phyloP scores from a whole-genome alignment of 2,329 filamentous ascomycete genomes.

The Colletotrichum godetiae region DNA sequence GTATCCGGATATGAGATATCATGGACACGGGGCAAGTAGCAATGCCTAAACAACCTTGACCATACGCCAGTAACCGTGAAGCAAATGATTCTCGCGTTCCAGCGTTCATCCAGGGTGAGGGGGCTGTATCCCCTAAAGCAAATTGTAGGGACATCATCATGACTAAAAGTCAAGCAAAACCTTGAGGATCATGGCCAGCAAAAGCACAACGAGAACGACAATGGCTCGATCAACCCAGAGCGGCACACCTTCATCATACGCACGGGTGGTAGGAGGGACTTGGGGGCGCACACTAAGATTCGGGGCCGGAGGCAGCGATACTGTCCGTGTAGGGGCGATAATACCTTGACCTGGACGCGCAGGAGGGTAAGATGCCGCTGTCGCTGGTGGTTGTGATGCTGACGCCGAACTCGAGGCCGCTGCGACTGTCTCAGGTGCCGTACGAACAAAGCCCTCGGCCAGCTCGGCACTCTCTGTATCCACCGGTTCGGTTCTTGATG shows the following conservation, averaged over 20 bases:
- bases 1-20: not conserved
- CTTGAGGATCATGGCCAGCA: constrained; percentile 77
- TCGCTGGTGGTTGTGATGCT: not conserved
- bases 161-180: constrained; percentile 52
- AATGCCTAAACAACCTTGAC: not conserved
- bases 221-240: constrained; percentile 87
- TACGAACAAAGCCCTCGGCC: constrained; percentile 69
- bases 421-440: constrained; percentile 44
- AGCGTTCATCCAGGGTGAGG: not conserved
- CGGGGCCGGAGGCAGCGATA: constrained; percentile 39
- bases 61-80: constrained; percentile 3
- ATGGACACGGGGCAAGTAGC: not conserved
- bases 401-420: not conserved
- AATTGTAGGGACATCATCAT: not conserved
- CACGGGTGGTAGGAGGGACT: constrained; percentile 10
- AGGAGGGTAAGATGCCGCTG: not conserved
- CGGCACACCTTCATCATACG: constrained; percentile 63
- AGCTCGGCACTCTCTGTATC: constrained; percentile 59
- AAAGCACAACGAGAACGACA: constrained; percentile 74
- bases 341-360: constrained; percentile 41
- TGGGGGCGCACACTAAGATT: constrained; percentile 23
- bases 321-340: constrained; percentile 43
- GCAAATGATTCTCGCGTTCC: not conserved
- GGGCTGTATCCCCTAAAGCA: not conserved
- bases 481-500: constrained; percentile 38